Evolutionary conservation across 1,139 yeast genomes (phyloP).

Genomic region (Magnusiomyces suaveolens): DNA sequence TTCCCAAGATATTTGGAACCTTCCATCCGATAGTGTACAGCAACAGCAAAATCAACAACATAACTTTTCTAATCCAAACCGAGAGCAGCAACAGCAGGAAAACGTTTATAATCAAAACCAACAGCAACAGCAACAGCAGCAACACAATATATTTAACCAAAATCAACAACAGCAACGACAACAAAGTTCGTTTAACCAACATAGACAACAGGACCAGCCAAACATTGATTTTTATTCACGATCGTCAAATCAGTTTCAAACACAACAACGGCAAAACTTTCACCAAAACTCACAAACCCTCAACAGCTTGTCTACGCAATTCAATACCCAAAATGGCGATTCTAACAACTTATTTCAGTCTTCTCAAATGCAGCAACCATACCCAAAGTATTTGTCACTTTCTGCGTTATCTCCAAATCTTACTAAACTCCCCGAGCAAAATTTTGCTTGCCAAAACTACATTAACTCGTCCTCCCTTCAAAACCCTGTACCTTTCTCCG

Average conservation of each 20-base stretch:
- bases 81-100: not conserved
- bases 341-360: not conserved
- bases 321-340: not conserved
- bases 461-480: not conserved
- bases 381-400: not conserved
- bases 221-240: too few species aligned
- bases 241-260: too few species aligned
- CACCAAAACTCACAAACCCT: too few species aligned
- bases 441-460: not conserved
- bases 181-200: too few species aligned
- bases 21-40: not conserved
- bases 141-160: not conserved
- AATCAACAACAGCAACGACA: too few species aligned
- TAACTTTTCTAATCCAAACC: not conserved
- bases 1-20: not conserved
- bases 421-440: not conserved
- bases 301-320: not conserved
- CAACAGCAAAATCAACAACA: not conserved
- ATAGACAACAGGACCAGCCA: too few species aligned
- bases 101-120: not conserved
- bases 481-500: not conserved
- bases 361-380: not conserved
- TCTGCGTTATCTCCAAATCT: not conserved
- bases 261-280: too few species aligned
- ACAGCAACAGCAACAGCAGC: slow-evolving; percentile 1